Percentiles rank a stretch among this genome's conserved stretches.
phyloP scores from a whole-genome alignment of 495 filamentous ascomycete genomes.

The Xylaria intraflava region DNA sequence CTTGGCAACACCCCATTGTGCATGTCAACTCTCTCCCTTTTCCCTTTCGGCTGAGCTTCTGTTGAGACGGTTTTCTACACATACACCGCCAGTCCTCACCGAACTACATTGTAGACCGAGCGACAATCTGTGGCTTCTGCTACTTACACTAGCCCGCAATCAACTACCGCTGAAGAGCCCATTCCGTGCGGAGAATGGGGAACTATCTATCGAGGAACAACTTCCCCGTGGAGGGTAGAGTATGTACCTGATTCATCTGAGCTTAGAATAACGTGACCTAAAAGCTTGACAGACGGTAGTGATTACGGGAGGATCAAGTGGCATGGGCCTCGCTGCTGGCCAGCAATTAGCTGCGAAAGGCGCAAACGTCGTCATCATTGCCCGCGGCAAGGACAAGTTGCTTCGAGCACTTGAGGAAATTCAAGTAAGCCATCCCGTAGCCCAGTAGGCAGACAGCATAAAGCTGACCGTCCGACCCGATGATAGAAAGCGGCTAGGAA shows the following conservation, averaged over 20 bases:
- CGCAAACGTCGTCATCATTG: constrained; percentile 70
- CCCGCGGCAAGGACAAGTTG: constrained; percentile 61
- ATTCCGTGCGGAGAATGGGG: too few species aligned
- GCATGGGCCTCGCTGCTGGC: constrained; percentile 67
- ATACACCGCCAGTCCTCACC: too few species aligned
- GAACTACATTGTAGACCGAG: too few species aligned
- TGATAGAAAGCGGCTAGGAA: constrained; percentile 43
- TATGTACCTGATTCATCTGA: constrained; percentile 29
- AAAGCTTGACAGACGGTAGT: constrained; percentile 54
- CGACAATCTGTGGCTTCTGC: too few species aligned
- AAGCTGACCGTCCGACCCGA: too few species aligned
- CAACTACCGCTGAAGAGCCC: too few species aligned
- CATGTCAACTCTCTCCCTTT: too few species aligned
- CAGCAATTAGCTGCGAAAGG: constrained; percentile 65
- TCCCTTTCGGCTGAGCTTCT: too few species aligned
- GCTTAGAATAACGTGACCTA: background rate
- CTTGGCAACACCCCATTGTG: too few species aligned
- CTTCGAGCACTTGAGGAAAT: constrained; percentile 55
- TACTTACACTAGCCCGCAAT: too few species aligned
- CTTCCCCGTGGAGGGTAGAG: constrained; percentile 63
- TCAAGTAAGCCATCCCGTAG: constrained; percentile 33
- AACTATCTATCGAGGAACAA: constrained; percentile 39
- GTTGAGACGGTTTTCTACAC: too few species aligned
- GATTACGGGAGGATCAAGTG: constrained; percentile 77
- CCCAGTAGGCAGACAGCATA: too few species aligned